Base-by-base conservation (phyloP, 345 rosid species). In the Citrus maxima region DNA sequence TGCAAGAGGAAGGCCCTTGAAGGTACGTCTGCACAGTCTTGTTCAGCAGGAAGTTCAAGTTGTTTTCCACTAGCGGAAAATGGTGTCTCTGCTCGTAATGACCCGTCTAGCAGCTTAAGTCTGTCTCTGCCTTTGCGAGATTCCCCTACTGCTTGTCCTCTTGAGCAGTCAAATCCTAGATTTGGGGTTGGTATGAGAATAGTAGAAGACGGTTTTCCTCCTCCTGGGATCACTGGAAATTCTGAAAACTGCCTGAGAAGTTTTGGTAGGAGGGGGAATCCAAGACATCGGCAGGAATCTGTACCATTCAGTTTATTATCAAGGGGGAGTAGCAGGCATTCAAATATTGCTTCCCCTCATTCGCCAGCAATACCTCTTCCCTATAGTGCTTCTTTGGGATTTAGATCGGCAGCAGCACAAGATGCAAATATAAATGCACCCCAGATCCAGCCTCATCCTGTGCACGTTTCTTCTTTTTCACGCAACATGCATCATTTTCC, bases 1-100 rank as follows among this genome's bases (percentile, higher is more conserved):
- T 90, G 97, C 94, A 93, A 95, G 85, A 90, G 98, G 88, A 95
- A 87, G 87, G 90, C 95, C 69, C 88, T 90, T 80, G 98, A 93
- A 84, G 98, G 95, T 80, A 82, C 89, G 64, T 88, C 96, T 49
- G 88, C 90, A 80, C 90, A 80, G 71, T 85, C 90, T 61, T 88
- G 82, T 80, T 78, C 89, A 38, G 85, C 85, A 61, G 90, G 84
- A 79, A 88, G 88, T 80, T 87, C 94, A 61, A 82, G 89, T 81
- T 81, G 82, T 79, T 70, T 81, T 82, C 84, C 86, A 68, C 93
- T 84, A 80, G 76, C 82, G 30, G 93, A 88, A 65, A 85, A 76
- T 81, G 80, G 80, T 80, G 80, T 83, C 65, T 60, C 85, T 77
- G 34, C 83, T 79, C 81, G 63, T 59, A 84, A 85, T 76, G 90